Evolutionary conservation across 2,329 filamentous ascomycete species (phyloP).

Genomic region (Xylariales sp.): DNA sequence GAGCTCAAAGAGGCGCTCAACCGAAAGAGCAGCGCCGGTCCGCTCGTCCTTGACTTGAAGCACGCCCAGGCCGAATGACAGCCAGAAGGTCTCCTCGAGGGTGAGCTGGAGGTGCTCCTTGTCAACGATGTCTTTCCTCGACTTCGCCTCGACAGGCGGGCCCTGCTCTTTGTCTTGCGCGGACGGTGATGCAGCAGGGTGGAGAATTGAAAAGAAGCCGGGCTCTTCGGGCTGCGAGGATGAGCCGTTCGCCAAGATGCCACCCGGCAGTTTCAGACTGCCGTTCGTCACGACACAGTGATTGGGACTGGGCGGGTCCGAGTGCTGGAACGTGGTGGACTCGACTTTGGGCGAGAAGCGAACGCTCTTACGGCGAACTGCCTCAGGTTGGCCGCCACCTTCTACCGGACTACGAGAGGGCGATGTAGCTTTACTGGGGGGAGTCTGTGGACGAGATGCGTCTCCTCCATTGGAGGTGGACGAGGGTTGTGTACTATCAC

Average conservation of each 20-base stretch:
- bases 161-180: background rate
- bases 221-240: constrained; percentile 9
- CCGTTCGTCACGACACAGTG: constrained; percentile 20
- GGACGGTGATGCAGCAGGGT: background rate
- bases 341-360: constrained; percentile 66
- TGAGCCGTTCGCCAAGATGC: constrained; percentile 10
- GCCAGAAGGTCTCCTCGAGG: constrained; percentile 87
- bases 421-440: constrained; percentile 5
- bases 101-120: constrained; percentile 89
- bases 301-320: constrained; percentile 47
- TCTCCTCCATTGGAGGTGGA: constrained; percentile 7
- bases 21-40: constrained; percentile 41
- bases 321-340: constrained; percentile 54
- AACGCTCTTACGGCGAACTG: constrained; percentile 60
- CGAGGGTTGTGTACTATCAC: background rate
- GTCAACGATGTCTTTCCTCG: constrained; percentile 31
- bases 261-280: constrained; percentile 13
- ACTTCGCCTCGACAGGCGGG: background rate
- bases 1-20: constrained; percentile 56
- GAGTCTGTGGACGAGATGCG: constrained; percentile 8
- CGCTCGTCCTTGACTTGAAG: constrained; percentile 56
- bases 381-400: constrained; percentile 17
- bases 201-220: background rate
- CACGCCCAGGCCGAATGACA: constrained; percentile 74
- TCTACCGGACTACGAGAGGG: constrained; percentile 9